A percentile compares a stretch with the other conserved stretches of the same genome.
These are phyloP conservation scores for Lactarius deliciosus DNA, from an alignment of 768 basidiomycete species.

Conservation along the genomic window DNA sequence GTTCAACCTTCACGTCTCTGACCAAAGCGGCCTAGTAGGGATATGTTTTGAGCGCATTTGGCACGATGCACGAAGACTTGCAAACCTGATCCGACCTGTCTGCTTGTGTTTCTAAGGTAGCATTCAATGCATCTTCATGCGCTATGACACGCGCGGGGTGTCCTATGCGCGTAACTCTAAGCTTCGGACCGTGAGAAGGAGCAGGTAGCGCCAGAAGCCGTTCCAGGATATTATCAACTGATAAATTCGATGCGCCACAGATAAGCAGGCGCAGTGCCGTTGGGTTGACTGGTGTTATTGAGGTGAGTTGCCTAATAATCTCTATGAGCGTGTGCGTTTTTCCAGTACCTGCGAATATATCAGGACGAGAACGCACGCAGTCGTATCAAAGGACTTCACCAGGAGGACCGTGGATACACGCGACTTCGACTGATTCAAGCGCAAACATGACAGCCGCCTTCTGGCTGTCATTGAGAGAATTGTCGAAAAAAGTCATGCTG, in stretches of 20 bases:
- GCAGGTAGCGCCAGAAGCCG: constrained; percentile 67
- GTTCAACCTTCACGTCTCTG: constrained; percentile 85
- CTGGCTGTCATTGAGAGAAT: constrained; percentile 78
- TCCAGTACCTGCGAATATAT: constrained; percentile 62
- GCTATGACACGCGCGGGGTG: constrained; percentile 93
- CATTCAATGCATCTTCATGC: constrained; percentile 60
- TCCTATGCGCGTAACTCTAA: constrained; percentile 84
- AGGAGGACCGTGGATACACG: constrained; percentile 97
- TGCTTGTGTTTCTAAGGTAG: constrained; percentile 73
- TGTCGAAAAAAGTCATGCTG: constrained; percentile 67
- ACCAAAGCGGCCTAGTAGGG: constrained; percentile 66
- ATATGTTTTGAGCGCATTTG: neutral
- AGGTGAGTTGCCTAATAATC: constrained; percentile 80
- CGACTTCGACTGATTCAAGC: constrained; percentile 77
- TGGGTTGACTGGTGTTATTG: constrained; percentile 45
- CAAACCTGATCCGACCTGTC: constrained; percentile 66
- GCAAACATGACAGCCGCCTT: constrained; percentile 80
- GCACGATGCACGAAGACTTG: neutral
- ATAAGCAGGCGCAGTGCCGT: constrained; percentile 69
- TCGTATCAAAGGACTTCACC: constrained; percentile 44
- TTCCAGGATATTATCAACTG: constrained; percentile 94
- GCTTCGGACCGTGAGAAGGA: constrained; percentile 46
- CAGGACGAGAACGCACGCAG: neutral
- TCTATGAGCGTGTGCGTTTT: constrained; percentile 97
- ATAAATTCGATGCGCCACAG: constrained; percentile 91